These are phyloP conservation scores for Candida silvatica DNA, from an alignment of 805 yeast genomes.

Conservation along the genomic window DNA sequence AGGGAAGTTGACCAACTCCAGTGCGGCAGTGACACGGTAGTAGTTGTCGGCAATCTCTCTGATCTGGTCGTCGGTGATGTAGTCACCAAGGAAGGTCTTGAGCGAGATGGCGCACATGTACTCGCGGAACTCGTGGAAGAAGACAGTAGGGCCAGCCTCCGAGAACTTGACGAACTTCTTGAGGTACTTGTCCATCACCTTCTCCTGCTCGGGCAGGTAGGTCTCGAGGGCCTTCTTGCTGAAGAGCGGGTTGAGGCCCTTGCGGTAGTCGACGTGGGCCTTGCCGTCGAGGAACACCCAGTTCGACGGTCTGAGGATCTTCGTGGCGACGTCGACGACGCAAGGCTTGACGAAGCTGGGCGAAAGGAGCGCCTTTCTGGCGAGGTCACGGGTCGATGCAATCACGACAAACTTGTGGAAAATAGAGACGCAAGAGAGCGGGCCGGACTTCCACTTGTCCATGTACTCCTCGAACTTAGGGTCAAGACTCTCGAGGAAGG, in stretches of 20 bases:
- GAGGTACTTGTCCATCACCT: constrained; percentile 75
- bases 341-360: constrained; percentile 93
- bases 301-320: constrained; percentile 88
- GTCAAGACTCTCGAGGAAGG: constrained; percentile 87
- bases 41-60: constrained; percentile 86
- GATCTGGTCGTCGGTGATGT: constrained; percentile 88
- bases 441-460: constrained; percentile 93
- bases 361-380: constrained; percentile 78
- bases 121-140: constrained; percentile 93
- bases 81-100: constrained; percentile 92
- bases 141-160: constrained; percentile 56
- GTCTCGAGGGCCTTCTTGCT: constrained; percentile 73
- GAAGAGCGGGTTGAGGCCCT: constrained; percentile 82
- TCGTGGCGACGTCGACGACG: constrained; percentile 94
- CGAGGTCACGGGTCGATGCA: constrained; percentile 80
- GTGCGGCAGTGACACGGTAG: constrained; percentile 86
- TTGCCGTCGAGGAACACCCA: constrained; percentile 98
- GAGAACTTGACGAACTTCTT: constrained; percentile 52
- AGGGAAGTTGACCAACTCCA: constrained; percentile 96
- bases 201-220: constrained; percentile 81
- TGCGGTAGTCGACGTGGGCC: constrained; percentile 89
- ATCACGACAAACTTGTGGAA: constrained; percentile 97
- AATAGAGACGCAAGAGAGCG: constrained; percentile 91
- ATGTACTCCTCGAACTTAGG: constrained; percentile 92
- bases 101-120: constrained; percentile 90